Evolutionary conservation across 805 yeast species (phyloP), one percentile per base, ranked within the genome.

Genomic region (Diddensiella transvaalensis): DNA sequence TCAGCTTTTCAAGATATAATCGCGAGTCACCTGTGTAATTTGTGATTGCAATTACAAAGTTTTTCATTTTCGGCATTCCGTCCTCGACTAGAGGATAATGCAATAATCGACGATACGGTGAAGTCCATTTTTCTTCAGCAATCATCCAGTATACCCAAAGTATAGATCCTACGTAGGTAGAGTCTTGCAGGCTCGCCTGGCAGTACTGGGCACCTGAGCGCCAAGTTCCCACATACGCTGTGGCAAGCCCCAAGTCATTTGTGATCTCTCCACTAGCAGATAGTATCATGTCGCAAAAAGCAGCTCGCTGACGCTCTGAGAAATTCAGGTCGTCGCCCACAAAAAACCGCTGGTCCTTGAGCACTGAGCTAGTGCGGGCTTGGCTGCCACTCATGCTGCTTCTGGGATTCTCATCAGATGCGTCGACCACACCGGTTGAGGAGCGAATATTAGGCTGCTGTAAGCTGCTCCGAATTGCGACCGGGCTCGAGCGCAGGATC

Each of bases 21-120:
- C 99, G 69, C 1, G 95, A 85, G 60, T 85, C 93, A 0, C 97
- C 97, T 19, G 85, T 77, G 60, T 86, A 89, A 58, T 88, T 87
- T 0, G 96, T 83, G 2, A 87, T 77, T 6, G 88, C 75, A 8
- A 88, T 76, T 2, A 73, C 68, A 33, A 80, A 63, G n/a, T 76
- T 73, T 13, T 68, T 67, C 71, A 85, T 77, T 3, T 73, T 79
- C 1, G 76, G 70, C 2, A 87, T 56, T 0, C 80, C 80, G 1
- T 63, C 69, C 19, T 64, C 61, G 3, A 80, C 82, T 2, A 73
- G 70, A 0, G 98, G 98, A 59, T 81, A 80, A 58, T 85, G 89
- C 3, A 88, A 72, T 15, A 90, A 63, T 53, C 77, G 77, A 1
- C 61, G 58, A 5, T 59, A 57, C 0, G 96, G 91, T 2, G 75